Evolutionary conservation across 208 protist genomes (phyloP), one percentile per base, ranked within the genome.

Genomic region (Acanthamoeba lenticulata): DNA sequence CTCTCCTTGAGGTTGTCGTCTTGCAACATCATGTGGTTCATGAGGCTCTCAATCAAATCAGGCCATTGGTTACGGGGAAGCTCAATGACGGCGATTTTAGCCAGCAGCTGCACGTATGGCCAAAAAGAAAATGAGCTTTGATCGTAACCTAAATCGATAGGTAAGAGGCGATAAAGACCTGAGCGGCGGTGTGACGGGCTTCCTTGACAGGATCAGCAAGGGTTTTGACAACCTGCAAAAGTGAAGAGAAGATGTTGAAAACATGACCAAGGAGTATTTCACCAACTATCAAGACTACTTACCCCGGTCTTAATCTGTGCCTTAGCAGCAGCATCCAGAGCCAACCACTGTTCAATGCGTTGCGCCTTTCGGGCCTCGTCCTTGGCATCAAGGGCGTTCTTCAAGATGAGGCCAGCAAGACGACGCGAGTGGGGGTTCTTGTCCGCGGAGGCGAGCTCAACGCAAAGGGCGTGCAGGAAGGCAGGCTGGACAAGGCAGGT

Each of bases 21-120:
- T 11, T 94, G 96, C 57, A 94, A 11, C 19, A 95, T 96, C 42
- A 98, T 90, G 32, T 98, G 98, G 21, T 94, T 65, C 32, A 99
- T 91, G 3, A 99, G 97, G 21, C 96, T 96, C 27, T 96, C 83
- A 52, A 99, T 97, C 11, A 99, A 95, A 72, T 99, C 97, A 24
- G 95, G 96, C 98, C 99, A 99, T 97, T 99, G 97, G 15, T 97
- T 96, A 0, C 97, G 94, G 0, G 98, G 99, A 36, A 99, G 95
- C 94, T 99, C 99, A 67, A 99, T 99, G 32, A 98, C 95, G 13
- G 98, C 99, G 85, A 99, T 98, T 94, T 98, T 98, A 32, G 98
- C 98, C 72, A 99, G 19, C 3, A 94, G 42, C 90, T 86, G 13
- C 32, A 83, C 42, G 88, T 0, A 21, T 1, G 27, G 3, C 69